Conservation (phyloP, 495 filamentous ascomycete species). For the Amniculicola lignicola region DNA sequence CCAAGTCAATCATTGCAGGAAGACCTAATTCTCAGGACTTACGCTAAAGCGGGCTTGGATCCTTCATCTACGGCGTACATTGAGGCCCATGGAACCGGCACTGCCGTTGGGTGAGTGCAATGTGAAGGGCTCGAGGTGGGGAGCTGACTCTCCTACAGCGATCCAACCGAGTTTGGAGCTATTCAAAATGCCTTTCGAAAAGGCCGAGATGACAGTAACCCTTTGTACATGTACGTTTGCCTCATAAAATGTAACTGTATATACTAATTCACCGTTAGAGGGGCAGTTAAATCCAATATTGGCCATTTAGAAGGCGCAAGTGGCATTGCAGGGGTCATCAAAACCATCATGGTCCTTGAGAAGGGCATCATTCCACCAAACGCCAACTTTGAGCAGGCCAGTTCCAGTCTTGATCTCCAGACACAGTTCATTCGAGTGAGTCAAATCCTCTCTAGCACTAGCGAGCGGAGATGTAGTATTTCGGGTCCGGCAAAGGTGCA, state of each 20-base stretch:
- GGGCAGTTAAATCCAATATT: constrained; percentile 37
- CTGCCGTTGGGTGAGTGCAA: constrained; percentile 26
- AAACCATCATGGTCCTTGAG: constrained; percentile 40
- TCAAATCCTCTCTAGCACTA: no score
- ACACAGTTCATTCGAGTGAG: no score
- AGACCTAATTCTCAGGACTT: constrained; percentile 10
- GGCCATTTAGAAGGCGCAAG: constrained; percentile 45
- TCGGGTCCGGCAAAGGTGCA: no score
- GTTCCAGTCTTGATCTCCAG: no score
- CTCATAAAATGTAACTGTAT: neutral
- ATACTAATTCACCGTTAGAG: constrained; percentile 1
- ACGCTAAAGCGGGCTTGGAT: constrained; percentile 35
- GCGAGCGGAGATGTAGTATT: no score
- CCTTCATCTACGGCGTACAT: constrained; percentile 6
- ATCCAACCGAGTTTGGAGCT: constrained; percentile 60
- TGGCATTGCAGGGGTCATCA: constrained; percentile 43
- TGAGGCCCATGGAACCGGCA: constrained; percentile 39
- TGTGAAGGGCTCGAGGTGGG: no score
- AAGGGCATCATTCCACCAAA: constrained; percentile 41
- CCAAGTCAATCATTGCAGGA: constrained; percentile 14
- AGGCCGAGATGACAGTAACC: constrained; percentile 32
- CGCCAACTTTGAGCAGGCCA: constrained; percentile 26
- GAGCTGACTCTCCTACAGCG: no score
- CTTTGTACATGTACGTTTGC: constrained; percentile 11
- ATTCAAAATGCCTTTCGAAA: constrained; percentile 48